These are phyloP conservation scores for Boletus nobilissimus DNA, from an alignment of 1,284 basidiomycete genomes.

Conservation along the genomic window DNA sequence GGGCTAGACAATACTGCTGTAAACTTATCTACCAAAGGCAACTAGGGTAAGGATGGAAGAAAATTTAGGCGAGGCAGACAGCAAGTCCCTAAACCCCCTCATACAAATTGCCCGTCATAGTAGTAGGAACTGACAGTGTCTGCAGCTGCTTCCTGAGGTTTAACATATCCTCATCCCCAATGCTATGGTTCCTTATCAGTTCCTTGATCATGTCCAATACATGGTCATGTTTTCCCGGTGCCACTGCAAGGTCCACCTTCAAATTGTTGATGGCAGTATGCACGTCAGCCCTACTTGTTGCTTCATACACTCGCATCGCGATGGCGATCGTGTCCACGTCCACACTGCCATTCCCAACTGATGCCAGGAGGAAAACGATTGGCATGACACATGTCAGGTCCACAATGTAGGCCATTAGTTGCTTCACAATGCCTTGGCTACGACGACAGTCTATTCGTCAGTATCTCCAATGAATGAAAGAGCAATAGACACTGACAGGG, in stretches of 20 bases:
- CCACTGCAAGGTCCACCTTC: background rate
- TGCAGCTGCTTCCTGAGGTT: background rate
- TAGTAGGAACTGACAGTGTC: background rate
- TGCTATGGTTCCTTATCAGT: background rate
- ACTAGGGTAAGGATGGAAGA: too few species aligned
- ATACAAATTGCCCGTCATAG: background rate
- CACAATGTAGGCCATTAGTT: background rate
- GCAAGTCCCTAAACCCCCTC: too few species aligned
- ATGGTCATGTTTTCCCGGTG: background rate
- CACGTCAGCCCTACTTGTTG: background rate
- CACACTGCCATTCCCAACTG: background rate
- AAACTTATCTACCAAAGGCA: too few species aligned
- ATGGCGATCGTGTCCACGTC: background rate
- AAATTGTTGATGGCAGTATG: background rate
- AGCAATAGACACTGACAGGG: background rate
- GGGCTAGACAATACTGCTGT: too few species aligned
- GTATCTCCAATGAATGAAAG: background rate
- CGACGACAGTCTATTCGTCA: background rate
- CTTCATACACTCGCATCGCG: background rate
- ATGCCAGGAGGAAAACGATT: background rate
- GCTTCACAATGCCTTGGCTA: background rate
- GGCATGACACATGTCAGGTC: background rate
- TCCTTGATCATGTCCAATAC: background rate
- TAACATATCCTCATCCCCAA: background rate
- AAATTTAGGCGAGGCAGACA: too few species aligned